These are phyloP conservation scores for Entrophospora sp. DNA, from an alignment of 192 early-diverging fungal species.

Conservation along the genomic window DNA sequence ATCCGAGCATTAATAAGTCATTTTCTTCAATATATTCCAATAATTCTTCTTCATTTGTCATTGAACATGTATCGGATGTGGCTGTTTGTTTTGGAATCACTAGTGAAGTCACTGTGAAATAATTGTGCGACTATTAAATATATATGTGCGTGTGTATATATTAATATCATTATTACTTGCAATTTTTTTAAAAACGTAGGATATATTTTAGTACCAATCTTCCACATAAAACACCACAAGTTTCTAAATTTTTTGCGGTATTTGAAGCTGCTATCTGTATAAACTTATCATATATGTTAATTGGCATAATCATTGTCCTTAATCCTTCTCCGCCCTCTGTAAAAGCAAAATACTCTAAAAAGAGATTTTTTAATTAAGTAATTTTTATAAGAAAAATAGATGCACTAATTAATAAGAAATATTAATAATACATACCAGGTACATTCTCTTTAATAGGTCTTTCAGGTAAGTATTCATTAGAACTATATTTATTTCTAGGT, in stretches of 20 bases:
- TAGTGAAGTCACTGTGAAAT: conserved; percentile 59
- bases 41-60: conserved; percentile 75
- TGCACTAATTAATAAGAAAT: not conserved
- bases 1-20: conserved; percentile 77
- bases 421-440: not conserved
- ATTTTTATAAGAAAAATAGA: no score
- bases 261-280: conserved; percentile 61
- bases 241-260: conserved; percentile 75
- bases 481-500: no score
- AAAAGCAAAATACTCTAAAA: not conserved
- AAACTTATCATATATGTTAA: conserved; percentile 59
- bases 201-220: no score
- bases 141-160: not conserved
- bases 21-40: conserved; percentile 66
- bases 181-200: no score
- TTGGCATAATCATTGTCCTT: conserved; percentile 57
- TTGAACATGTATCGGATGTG: conserved; percentile 78
- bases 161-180: not conserved
- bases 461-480: no score
- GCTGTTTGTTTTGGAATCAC: conserved; percentile 86
- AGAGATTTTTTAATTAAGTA: not conserved
- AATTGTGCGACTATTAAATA: conserved; percentile 45
- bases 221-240: conserved; percentile 80
- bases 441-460: not conserved
- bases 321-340: conserved; percentile 37